These are phyloP conservation scores for Tricholoma bakamatsutake DNA, from an alignment of 768 basidiomycete species.

Conservation along the genomic window DNA sequence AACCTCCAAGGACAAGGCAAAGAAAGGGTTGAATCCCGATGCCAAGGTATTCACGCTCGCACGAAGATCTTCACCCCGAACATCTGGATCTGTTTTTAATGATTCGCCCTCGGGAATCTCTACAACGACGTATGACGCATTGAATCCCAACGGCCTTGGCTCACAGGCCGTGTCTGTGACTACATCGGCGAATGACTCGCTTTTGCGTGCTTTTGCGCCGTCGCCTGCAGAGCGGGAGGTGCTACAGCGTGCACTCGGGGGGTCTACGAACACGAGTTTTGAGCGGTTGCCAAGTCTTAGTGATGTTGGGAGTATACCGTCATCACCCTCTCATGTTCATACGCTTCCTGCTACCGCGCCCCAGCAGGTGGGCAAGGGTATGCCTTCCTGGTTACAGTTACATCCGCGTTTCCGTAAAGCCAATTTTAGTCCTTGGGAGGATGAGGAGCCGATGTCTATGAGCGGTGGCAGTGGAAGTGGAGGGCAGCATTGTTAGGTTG, in stretches of 20 bases:
- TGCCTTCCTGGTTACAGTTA: conserved; percentile 68
- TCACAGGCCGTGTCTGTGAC: conserved; percentile 27
- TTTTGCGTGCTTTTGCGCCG: conserved; percentile 80
- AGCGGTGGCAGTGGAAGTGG: conserved; percentile 7
- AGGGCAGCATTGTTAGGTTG: conserved; percentile 12
- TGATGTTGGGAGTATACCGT: conserved; percentile 66
- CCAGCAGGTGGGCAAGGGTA: conserved; percentile 26
- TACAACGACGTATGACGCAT: conserved; percentile 39
- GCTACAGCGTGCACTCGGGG: conserved; percentile 71
- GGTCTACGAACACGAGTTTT: conserved; percentile 67
- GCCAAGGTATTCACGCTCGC: conserved; percentile 76
- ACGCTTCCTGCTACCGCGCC: conserved; percentile 22
- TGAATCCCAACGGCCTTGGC: conserved; percentile 57
- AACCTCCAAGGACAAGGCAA: conserved; percentile 40
- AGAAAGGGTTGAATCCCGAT: conserved; percentile 76
- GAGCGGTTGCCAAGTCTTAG: conserved; percentile 76
- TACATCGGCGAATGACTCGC: conserved; percentile 40
- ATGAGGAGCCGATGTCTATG: conserved; percentile 43
- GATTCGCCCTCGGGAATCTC: conserved; percentile 10
- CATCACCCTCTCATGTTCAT: conserved; percentile 56
- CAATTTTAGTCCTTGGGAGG: conserved; percentile 81
- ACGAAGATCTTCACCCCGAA: conserved; percentile 19
- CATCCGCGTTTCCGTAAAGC: conserved; percentile 60
- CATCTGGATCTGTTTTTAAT: conserved; percentile 12
- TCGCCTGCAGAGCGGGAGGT: conserved; percentile 85